Conservation (phyloP, 2,329 filamentous ascomycete genomes). For the Parasarocladium wereldwijsianum region DNA sequence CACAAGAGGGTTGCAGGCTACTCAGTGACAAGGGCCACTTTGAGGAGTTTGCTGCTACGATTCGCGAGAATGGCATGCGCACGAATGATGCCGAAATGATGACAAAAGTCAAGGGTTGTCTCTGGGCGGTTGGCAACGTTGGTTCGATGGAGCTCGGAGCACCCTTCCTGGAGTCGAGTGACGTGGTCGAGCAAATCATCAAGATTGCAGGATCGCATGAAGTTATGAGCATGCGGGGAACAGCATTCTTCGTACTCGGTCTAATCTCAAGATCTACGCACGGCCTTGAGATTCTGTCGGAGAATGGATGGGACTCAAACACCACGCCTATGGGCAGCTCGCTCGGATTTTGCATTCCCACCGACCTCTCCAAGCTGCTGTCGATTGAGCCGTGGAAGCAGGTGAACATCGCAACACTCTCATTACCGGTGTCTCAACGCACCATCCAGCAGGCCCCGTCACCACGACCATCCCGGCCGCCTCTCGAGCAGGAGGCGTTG, state of each 20-base stretch:
- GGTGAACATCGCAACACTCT: constrained; percentile 29
- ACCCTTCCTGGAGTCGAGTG: constrained; percentile 78
- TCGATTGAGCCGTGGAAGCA: constrained; percentile 49
- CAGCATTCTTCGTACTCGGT: constrained; percentile 90
- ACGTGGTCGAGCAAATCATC: constrained; percentile 78
- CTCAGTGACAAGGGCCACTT: constrained; percentile 92
- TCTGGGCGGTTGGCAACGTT: constrained; percentile 97
- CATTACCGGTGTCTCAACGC: constrained; percentile 34
- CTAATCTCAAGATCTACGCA: constrained; percentile 85
- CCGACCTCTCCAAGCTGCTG: constrained; percentile 64
- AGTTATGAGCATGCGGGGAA: constrained; percentile 85
- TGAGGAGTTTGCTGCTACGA: constrained; percentile 79
- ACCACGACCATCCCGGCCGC: constrained; percentile 23
- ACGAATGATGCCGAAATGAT: constrained; percentile 74
- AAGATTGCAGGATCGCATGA: constrained; percentile 76
- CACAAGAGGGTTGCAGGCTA: constrained; percentile 79
- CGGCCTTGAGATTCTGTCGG: constrained; percentile 78
- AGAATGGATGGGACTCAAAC: constrained; percentile 86
- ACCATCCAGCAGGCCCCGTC: constrained; percentile 33
- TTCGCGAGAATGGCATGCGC: constrained; percentile 75
- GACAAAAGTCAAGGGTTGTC: constrained; percentile 86
- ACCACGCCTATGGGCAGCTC: constrained; percentile 71
- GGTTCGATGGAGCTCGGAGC: constrained; percentile 96
- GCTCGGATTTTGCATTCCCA: constrained; percentile 75
- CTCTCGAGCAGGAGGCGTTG: constrained; percentile 26